Evolutionary conservation across 208 protist genomes (phyloP), one percentile per base, ranked within the genome.

Genomic region (Angomonas desouzai): DNA sequence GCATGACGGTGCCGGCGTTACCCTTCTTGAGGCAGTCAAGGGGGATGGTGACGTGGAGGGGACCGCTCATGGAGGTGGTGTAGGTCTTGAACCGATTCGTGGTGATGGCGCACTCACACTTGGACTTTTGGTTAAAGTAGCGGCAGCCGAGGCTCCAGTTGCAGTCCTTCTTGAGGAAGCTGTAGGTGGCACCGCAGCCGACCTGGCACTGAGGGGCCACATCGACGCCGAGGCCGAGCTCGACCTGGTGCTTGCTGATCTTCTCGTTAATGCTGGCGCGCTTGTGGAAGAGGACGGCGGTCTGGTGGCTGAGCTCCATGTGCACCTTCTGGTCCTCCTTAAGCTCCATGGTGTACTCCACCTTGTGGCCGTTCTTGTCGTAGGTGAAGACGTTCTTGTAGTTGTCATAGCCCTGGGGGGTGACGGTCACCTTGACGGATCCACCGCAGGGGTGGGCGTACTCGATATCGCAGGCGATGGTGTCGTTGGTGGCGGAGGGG

Each of bases 101-200:
- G 68, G 68, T 68, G 40, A 94, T 61, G 30, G 74, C 64, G 51
- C 79, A 51, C 64, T 82, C 79, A 47, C 25, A 77, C 45, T 51
- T 51, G 51, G 74, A 75, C 57, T 74, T 61, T 32, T 45, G 45
- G 29, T 73, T 23, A 23, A 70, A 71, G 59, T 78, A 88, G 55
- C 81, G 79, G 75, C 74, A 79, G 65, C 76, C 73, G 10, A 78
- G 9, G 51, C 70, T 85, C 85, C 83, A 92, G 55, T 87, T 80
- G 73, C 77, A 89, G 47, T 71, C 49, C 60, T 85, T 88, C 10
- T 51, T 70, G 51, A 71, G 74, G 38, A 84, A 61, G 47, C 65
- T 47, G 70, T 91, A 94, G 1, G 38, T 10, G 30, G 83, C 75
- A 22, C 81, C 84, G 64, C 70, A 77, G 58, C 88, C 87, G 48